Percentiles rank a stretch among this genome's conserved stretches.
Conservation (phyloP, 75 land plant genomes). For the Adiantum capillusveneris region DNA sequence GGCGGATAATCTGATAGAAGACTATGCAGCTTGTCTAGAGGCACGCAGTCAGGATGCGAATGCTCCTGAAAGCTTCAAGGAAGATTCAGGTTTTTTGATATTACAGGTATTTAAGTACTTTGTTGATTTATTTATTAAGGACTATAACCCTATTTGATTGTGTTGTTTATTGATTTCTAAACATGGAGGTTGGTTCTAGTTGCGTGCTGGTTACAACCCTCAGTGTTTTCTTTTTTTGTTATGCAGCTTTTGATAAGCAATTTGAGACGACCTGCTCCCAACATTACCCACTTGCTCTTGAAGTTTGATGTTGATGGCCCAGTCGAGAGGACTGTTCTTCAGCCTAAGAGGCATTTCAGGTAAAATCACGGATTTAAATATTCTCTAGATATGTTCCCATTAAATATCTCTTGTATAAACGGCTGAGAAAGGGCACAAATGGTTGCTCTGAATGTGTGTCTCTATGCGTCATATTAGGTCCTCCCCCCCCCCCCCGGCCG, state of each 20-base stretch:
- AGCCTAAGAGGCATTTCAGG: conserved; percentile 94
- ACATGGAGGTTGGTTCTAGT: too few relatives aligned
- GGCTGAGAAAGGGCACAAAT: too few relatives aligned
- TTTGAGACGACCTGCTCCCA: conserved; percentile 75
- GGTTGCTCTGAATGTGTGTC: too few relatives aligned
- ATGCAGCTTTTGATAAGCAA: conserved; percentile 83
- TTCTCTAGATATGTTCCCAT: too few relatives aligned
- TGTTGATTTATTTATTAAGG: background rate
- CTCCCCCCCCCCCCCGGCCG: too few relatives aligned
- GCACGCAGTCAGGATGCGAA: conserved; percentile 57
- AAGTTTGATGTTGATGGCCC: conserved; percentile 72
- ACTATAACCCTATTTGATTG: too few relatives aligned
- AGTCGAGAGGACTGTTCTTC: conserved; percentile 71
- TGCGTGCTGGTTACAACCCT: too few relatives aligned
- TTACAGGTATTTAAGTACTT: conserved; percentile 47
- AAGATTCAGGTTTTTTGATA: conserved; percentile 83
- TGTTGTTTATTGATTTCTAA: too few relatives aligned
- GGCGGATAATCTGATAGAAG: conserved; percentile 59
- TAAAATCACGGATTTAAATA: too few relatives aligned
- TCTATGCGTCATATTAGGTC: too few relatives aligned
- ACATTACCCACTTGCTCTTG: conserved; percentile 76
- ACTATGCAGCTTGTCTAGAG: conserved; percentile 95
- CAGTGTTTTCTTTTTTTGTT: too few relatives aligned
- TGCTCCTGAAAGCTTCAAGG: conserved; percentile 48
- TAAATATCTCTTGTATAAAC: too few relatives aligned